Evolutionary conservation across 805 yeast genomes (phyloP).

Genomic region (Spathaspora arborariae): DNA sequence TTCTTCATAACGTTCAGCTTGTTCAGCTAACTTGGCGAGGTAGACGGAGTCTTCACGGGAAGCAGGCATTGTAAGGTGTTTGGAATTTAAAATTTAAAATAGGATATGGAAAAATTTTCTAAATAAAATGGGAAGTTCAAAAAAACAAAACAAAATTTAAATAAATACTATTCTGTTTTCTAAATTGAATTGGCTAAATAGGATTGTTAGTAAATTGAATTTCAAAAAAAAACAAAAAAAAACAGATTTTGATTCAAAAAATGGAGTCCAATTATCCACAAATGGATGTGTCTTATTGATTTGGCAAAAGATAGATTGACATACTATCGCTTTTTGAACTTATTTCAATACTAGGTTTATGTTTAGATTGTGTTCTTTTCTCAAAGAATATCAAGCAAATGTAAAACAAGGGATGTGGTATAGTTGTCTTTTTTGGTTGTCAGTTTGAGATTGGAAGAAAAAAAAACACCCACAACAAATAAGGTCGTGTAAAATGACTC

Average conservation of each 20-base stretch:
- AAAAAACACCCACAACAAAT: background rate
- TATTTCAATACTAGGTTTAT: background rate
- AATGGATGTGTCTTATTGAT: background rate
- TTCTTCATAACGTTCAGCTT: constrained; percentile 99
- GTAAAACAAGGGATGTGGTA: background rate
- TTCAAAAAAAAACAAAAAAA: too few species aligned
- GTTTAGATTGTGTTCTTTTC: background rate
- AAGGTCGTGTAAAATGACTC: background rate
- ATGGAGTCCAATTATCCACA: too few species aligned
- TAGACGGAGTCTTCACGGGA: constrained; percentile 98
- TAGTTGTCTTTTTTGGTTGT: background rate
- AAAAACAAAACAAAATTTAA: background rate
- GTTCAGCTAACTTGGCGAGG: constrained; percentile 97
- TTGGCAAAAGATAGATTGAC: background rate
- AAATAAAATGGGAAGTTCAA: background rate
- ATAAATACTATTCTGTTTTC: background rate
- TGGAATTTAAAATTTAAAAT: background rate
- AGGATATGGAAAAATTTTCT: background rate
- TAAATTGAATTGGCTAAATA: background rate
- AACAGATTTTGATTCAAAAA: too few species aligned
- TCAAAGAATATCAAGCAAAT: too few species aligned
- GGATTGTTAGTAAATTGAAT: background rate
- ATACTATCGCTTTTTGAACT: background rate
- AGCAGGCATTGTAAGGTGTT: constrained; percentile 50
- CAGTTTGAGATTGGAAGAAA: background rate